Evolutionary conservation across 495 filamentous ascomycete genomes (phyloP), one percentile per base, ranked within the genome.

Genomic region (Penicillium turbatum): DNA sequence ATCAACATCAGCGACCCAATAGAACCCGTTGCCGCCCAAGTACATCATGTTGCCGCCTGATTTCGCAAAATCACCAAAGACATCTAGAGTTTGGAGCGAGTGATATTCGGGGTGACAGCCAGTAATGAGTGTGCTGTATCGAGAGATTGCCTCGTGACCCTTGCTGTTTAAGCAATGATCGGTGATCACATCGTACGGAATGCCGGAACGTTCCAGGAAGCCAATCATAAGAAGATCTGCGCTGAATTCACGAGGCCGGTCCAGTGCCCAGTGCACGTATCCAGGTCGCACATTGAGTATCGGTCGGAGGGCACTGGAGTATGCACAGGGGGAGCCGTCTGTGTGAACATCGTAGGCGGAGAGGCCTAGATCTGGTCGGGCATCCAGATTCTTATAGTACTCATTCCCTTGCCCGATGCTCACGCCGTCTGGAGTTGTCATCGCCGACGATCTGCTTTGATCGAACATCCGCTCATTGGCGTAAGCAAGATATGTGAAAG

Each of bases 11-110:
- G 54, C 47, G 8, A 51, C 54, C 54, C 54, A 56, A 37, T 69
- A 69, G 50, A 63, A 69, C 6, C 66, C 66, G 48, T 69, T 69
- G 16, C 65, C 66, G 31, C 66, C 66, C 4, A 69, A 53, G 42
- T 67, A 69, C 56, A 65, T 60, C 39, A 65, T 43, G 50, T 51
- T 47, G 17, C 62, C 57, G 6, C 62, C 62, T 6, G 40, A 43
- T 16, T 41, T 53, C 21, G 54, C 39, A 35, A 64, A 68, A n/a
- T 51, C 54, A 8, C 35, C 35, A 6, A 51, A 51, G 10, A 39
- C 26, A 34, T 65, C 34, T 39, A 62, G 44, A 53, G 43, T 32
- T 17, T 37, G 12, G 5, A 56, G 43, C 34, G 36, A 29, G 42
- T 41, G 39, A 12, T 41, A 41, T n/a, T 27, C 39, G 1, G 39